A percentile compares a stretch with the other conserved stretches of the same genome.
phyloP scores from a whole-genome alignment of 1,139 yeast species.

The Schizosaccharomyces versatilis region DNA sequence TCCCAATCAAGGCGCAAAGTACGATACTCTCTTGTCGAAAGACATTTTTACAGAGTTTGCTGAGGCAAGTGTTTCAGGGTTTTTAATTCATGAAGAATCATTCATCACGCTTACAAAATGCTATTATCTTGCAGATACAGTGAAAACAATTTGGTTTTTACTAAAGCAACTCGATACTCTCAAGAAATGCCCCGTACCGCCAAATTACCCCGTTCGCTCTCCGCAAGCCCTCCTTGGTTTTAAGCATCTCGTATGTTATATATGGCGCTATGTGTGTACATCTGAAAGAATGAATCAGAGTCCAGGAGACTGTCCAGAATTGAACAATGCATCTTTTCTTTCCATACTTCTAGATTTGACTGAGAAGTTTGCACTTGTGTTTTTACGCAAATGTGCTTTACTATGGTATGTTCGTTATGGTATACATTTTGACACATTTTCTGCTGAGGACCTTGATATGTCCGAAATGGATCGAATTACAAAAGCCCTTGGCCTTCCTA shows the following conservation, averaged over 20 bases:
- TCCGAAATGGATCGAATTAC: background rate
- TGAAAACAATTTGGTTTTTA: background rate
- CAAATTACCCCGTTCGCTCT: background rate
- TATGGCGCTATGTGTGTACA: background rate
- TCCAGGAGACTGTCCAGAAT: background rate
- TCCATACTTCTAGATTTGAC: background rate
- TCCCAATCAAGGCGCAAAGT: background rate
- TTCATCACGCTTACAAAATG: background rate
- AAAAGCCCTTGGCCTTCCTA: background rate
- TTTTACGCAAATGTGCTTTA: background rate
- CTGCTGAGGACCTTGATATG: background rate
- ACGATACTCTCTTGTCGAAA: background rate
- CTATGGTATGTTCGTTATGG: slow-evolving; percentile 2
- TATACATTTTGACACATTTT: background rate
- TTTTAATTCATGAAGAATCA: background rate
- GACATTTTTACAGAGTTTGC: background rate
- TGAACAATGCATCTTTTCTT: background rate
- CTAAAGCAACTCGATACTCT: background rate
- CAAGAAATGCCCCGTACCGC: background rate
- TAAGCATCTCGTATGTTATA: background rate
- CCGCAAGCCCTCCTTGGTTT: background rate
- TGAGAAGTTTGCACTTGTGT: background rate
- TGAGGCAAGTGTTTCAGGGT: slow-evolving; percentile 1
- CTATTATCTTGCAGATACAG: background rate
- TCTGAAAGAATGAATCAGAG: background rate